phyloP scores from a whole-genome alignment of 2,329 filamentous ascomycete genomes.

The Pyrenophora graminea region DNA sequence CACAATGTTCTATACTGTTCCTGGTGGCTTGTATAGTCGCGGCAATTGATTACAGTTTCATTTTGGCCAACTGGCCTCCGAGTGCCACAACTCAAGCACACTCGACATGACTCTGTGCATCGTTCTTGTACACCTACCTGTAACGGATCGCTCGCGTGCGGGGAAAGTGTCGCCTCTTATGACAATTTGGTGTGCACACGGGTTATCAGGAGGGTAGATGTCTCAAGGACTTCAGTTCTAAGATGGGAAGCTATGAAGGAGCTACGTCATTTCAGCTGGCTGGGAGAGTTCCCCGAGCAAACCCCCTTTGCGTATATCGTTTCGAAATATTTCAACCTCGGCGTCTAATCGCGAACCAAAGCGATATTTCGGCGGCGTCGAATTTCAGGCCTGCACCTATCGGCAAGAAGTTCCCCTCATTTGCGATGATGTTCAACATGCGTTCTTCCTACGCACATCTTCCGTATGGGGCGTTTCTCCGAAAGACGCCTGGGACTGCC shows the following conservation, averaged over 20 bases:
- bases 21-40: too few relatives aligned
- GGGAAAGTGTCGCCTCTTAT: too few relatives aligned
- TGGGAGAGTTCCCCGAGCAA: conserved; percentile 2
- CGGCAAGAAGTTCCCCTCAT: not conserved
- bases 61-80: too few relatives aligned
- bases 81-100: too few relatives aligned
- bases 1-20: too few relatives aligned
- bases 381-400: not conserved
- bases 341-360: not conserved
- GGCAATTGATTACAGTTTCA: too few relatives aligned
- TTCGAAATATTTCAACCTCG: conserved; percentile 2
- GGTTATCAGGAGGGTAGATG: too few relatives aligned
- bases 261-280: conserved; percentile 5
- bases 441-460: not conserved
- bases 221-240: not conserved
- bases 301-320: conserved; percentile 14
- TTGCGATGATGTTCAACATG: not conserved
- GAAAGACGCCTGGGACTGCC: not conserved
- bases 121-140: too few relatives aligned
- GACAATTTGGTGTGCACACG: too few relatives aligned
- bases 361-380: not conserved
- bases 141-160: too few relatives aligned
- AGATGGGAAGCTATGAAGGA: not conserved
- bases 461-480: not conserved
- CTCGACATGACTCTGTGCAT: too few relatives aligned